Conservation (phyloP, 2,329 filamentous ascomycete species). For the Fusarium sp. region DNA sequence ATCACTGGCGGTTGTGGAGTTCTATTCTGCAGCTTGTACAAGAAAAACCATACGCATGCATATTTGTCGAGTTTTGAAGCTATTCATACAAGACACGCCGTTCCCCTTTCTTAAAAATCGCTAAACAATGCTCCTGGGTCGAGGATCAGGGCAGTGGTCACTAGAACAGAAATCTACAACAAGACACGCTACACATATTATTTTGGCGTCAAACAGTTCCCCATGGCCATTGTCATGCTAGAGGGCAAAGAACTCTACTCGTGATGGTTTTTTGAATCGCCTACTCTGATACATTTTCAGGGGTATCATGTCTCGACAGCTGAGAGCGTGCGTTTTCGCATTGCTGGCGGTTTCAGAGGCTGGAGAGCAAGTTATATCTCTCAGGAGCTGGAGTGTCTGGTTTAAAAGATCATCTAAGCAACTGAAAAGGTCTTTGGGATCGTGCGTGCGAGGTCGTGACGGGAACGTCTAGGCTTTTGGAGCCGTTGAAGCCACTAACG, state of each 20-base stretch:
- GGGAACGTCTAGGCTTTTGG: background rate
- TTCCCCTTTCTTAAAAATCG: background rate
- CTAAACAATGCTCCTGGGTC: background rate
- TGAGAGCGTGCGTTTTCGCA: background rate
- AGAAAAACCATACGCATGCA: background rate
- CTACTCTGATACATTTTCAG: background rate
- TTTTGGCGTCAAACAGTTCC: fast-evolving
- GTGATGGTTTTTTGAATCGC: too few species aligned
- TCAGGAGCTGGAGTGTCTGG: too few species aligned
- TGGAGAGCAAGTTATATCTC: too few species aligned
- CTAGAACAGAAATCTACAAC: background rate
- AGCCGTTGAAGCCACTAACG: background rate
- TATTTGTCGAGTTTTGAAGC: background rate
- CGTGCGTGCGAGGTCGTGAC: background rate
- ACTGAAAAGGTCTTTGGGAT: background rate
- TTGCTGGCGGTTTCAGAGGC: background rate
- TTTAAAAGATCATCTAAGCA: too few species aligned
- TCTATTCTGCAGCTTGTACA: background rate
- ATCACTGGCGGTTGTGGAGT: conserved; percentile 18
- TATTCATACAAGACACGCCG: background rate
- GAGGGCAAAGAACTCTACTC: fast-evolving
- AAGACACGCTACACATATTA: background rate
- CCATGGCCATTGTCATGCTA: background rate
- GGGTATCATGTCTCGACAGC: background rate
- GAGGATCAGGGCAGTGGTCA: background rate